Evolutionary conservation across 163 green algal genomes (phyloP).

Genomic region (Prototheca wickerhamii): DNA sequence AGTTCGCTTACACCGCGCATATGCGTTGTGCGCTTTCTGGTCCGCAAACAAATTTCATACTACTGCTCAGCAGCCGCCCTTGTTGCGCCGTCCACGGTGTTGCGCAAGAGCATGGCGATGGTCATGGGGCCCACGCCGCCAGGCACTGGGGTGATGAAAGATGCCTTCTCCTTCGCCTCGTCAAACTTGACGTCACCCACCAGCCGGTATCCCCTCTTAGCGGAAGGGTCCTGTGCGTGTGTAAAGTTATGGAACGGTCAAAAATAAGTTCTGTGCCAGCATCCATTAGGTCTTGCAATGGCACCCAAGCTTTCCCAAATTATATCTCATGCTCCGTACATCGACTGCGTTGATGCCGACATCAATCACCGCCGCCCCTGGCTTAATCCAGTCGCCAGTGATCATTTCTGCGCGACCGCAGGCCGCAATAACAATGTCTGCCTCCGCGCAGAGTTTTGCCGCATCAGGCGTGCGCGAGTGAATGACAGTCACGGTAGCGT

Average conservation of each 20-base stretch:
- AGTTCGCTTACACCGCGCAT: too few species aligned
- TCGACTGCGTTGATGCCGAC: conserved; percentile 95
- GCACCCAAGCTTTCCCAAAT: too few species aligned
- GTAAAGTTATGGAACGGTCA: neutral
- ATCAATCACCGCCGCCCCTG: conserved; percentile 88
- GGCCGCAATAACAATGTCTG: conserved; percentile 94
- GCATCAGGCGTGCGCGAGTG: conserved; percentile 74
- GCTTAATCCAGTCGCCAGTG: conserved; percentile 71
- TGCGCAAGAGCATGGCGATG: conserved; percentile 92
- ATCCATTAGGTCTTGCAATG: too few species aligned
- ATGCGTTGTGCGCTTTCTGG: too few species aligned
- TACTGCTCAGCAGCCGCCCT: too few species aligned
- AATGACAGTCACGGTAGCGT: conserved; percentile 90
- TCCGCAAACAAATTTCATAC: too few species aligned
- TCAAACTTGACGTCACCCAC: conserved; percentile 69
- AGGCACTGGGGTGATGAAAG: conserved; percentile 68
- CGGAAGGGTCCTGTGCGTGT: conserved; percentile 44
- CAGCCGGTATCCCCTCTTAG: conserved; percentile 72
- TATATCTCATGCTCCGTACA: conserved; percentile 5
- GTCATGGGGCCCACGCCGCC: conserved; percentile 98
- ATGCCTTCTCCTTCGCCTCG: conserved; percentile 33
- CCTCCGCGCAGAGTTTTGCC: conserved; percentile 55
- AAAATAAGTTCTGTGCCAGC: neutral
- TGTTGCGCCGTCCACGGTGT: conserved; percentile 59
- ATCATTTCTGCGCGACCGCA: conserved; percentile 76